These are phyloP conservation scores for Talaromyces funiculosus DNA, from an alignment of 2,329 filamentous ascomycete genomes.

Conservation along the genomic window DNA sequence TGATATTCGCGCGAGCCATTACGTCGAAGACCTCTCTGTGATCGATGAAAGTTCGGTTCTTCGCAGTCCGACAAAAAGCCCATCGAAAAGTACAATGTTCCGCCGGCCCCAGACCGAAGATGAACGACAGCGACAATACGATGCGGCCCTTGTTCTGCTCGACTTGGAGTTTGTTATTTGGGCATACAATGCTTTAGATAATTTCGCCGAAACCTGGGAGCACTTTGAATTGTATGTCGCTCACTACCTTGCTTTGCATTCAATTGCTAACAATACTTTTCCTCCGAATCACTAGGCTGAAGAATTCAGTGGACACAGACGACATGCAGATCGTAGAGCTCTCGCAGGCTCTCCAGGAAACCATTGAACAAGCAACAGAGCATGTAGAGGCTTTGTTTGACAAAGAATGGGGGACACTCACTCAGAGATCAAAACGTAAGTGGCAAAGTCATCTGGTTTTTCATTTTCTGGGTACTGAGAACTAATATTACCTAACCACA, in stretches of 20 bases:
- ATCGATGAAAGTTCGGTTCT: conserved; percentile 24
- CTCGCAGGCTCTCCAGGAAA: conserved; percentile 50
- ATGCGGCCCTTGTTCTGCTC: conserved; percentile 53
- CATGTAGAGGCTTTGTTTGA: conserved; percentile 54
- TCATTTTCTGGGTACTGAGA: neutral
- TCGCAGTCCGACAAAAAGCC: conserved; percentile 29
- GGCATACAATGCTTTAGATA: conserved; percentile 63
- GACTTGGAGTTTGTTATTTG: conserved; percentile 64
- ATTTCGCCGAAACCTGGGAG: conserved; percentile 54
- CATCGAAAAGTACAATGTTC: conserved; percentile 17
- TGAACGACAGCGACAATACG: conserved; percentile 15
- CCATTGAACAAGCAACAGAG: conserved; percentile 51
- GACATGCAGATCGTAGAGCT: conserved; percentile 40
- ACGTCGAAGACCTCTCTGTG: conserved; percentile 19
- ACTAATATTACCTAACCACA: conserved; percentile 19
- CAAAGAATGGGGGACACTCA: conserved; percentile 5
- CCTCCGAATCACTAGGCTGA: conserved; percentile 14
- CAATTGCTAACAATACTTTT: conserved; percentile 8
- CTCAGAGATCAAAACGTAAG: neutral
- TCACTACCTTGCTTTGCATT: neutral
- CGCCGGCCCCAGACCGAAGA: conserved; percentile 21
- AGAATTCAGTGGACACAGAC: conserved; percentile 26
- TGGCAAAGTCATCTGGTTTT: neutral
- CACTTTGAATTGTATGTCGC: conserved; percentile 36
- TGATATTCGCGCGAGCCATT: conserved; percentile 28